Evolutionary conservation across 495 filamentous ascomycete species (phyloP).

Genomic region (Aspergillus steynii): DNA sequence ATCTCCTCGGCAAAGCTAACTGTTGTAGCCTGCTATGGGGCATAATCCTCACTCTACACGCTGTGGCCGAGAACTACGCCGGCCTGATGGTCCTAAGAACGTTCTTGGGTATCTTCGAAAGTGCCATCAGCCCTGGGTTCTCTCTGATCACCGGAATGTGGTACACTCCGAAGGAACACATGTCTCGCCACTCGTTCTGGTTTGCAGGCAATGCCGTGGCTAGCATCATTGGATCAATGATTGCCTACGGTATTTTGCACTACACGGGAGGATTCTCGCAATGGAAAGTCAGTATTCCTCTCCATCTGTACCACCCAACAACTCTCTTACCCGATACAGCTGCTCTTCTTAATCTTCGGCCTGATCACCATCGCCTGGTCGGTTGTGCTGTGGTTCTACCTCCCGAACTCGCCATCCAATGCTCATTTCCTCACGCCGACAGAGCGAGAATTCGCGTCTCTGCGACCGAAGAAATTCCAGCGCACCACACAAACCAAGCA

Average conservation of each 20-base stretch:
- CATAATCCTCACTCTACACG: conserved; percentile 46
- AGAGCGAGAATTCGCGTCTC: conserved; percentile 47
- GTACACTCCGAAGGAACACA: conserved; percentile 50
- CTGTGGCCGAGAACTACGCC: conserved; percentile 44
- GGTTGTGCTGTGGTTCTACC: conserved; percentile 36
- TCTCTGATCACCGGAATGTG: conserved; percentile 33
- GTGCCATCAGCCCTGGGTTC: conserved; percentile 26
- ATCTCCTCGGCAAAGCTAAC: conserved; percentile 2
- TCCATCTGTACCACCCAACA: not conserved
- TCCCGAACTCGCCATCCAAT: conserved; percentile 49
- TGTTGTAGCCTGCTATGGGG: conserved; percentile 35
- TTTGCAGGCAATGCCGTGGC: conserved; percentile 50
- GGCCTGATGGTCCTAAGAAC: conserved; percentile 47
- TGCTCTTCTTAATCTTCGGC: conserved; percentile 40
- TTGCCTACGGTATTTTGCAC: conserved; percentile 49
- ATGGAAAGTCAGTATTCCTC: conserved; percentile 35
- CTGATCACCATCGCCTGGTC: conserved; percentile 37
- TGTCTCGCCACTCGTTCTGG: conserved; percentile 52
- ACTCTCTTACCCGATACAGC: not conserved
- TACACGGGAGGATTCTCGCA: conserved; percentile 39
- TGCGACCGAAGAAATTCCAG: conserved; percentile 51
- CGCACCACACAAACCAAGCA: conserved; percentile 53
- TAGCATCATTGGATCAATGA: conserved; percentile 47
- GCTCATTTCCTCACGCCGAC: conserved; percentile 40
- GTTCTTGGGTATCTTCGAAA: conserved; percentile 51